A percentile compares a stretch with the other conserved stretches of the same genome.
These are phyloP conservation scores for Geranium rotundifolium DNA, from an alignment of 345 rosid genomes.

Conservation along the genomic window DNA sequence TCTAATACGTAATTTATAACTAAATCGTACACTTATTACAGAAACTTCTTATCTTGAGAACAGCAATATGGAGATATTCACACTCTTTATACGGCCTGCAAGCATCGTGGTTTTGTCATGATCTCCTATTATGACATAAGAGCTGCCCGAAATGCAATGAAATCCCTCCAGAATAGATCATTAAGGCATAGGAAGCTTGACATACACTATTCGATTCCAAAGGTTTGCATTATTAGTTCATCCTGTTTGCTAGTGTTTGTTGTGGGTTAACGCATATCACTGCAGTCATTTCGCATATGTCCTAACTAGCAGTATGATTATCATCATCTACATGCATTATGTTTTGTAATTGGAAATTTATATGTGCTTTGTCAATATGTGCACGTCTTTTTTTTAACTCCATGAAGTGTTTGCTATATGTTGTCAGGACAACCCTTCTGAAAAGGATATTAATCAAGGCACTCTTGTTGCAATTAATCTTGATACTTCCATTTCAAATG, in stretches of 20 bases:
- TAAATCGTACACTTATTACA: constrained; percentile 10
- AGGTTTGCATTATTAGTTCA: constrained; percentile 30
- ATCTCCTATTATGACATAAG: constrained; percentile 85
- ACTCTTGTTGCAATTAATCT: constrained; percentile 22
- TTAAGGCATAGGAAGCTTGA: constrained; percentile 66
- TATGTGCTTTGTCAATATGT: background rate
- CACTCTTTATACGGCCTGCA: constrained; percentile 65
- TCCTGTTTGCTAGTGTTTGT: constrained; percentile 4
- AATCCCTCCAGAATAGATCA: constrained; percentile 57
- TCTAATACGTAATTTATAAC: constrained; percentile 2
- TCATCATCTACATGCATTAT: constrained; percentile 1
- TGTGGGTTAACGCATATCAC: constrained; percentile 1
- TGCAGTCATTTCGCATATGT: background rate
- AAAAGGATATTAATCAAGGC: constrained; percentile 26
- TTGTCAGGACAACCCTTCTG: constrained; percentile 22
- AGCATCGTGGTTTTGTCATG: constrained; percentile 72
- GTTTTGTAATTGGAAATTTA: background rate
- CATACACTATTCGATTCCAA: constrained; percentile 68
- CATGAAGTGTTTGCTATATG: constrained; percentile 4
- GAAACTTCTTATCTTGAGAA: constrained; percentile 3
- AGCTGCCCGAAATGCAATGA: constrained; percentile 74
- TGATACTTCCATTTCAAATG: constrained; percentile 27
- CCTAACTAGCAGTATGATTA: background rate
- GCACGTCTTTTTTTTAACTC: constrained; percentile 1
- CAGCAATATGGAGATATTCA: constrained; percentile 89